Conservation (phyloP, 306 rosid genomes). For the Hippophae tibetana region DNA sequence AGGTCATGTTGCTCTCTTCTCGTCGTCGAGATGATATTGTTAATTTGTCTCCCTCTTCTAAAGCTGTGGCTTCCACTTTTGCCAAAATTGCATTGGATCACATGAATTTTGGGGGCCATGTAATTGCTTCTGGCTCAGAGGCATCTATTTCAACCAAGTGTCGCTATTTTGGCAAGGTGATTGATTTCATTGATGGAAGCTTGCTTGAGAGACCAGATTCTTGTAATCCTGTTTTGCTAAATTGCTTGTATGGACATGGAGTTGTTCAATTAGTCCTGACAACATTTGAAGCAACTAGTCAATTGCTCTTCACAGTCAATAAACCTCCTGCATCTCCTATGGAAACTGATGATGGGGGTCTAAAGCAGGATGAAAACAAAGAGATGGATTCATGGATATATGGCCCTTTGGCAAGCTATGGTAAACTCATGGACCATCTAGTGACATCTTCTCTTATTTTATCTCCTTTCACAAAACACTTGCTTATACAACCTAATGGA, state of each 20-base stretch:
- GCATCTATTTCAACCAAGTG: conserved; percentile 67
- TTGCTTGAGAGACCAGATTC: conserved; percentile 86
- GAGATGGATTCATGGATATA: conserved; percentile 80
- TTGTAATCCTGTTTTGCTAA: conserved; percentile 74
- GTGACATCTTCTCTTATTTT: conserved; percentile 81
- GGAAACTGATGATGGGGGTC: conserved; percentile 72
- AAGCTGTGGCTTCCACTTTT: conserved; percentile 77
- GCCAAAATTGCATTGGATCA: conserved; percentile 66
- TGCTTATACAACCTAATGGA: conserved; percentile 72
- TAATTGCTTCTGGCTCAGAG: conserved; percentile 47
- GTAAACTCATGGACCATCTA: conserved; percentile 94
- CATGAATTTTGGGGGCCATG: conserved; percentile 75
- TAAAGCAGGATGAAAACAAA: conserved; percentile 45
- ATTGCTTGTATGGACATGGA: conserved; percentile 89
- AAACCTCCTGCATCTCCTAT: conserved; percentile 76
- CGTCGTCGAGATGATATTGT: conserved; percentile 88
- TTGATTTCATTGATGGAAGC: conserved; percentile 76
- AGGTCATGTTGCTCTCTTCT: conserved; percentile 80
- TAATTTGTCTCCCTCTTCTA: conserved; percentile 67
- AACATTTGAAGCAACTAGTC: conserved; percentile 95
- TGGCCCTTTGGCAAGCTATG: conserved; percentile 85
- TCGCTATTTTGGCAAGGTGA: conserved; percentile 85
- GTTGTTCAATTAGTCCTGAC: conserved; percentile 80
- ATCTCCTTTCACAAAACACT: conserved; percentile 72
- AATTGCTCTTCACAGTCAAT: conserved; percentile 69